Percentiles rank a stretch among this genome's conserved stretches.
phyloP scores from a whole-genome alignment of 2,329 filamentous ascomycete genomes.

The Myriosclerotinia curreyana region DNA sequence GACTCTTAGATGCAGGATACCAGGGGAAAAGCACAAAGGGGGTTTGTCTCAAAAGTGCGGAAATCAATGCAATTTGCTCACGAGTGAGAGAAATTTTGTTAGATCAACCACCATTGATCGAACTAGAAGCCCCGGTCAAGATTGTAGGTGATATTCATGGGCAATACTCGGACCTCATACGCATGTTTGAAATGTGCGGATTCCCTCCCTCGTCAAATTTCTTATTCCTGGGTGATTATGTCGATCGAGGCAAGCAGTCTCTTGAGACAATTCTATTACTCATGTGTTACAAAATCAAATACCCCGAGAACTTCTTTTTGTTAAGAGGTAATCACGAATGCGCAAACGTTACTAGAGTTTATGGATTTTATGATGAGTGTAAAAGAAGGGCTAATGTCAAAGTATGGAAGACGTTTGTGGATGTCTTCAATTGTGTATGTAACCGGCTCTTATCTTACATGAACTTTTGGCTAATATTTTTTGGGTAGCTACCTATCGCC shows the following conservation, averaged over 20 bases:
- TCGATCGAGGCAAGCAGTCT: slow-evolving; percentile 93
- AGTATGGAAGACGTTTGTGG: slow-evolving; percentile 96
- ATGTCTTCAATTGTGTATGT: slow-evolving; percentile 79
- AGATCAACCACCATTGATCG: slow-evolving; percentile 85
- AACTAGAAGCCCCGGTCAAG: slow-evolving; percentile 92
- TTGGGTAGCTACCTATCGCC: slow-evolving; percentile 71
- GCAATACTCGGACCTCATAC: slow-evolving; percentile 92
- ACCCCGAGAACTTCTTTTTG: slow-evolving; percentile 95
- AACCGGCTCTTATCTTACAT: not conserved
- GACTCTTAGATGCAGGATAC: slow-evolving; percentile 90
- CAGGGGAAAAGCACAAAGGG: slow-evolving; percentile 97
- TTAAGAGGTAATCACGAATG: slow-evolving; percentile 95
- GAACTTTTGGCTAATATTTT: slow-evolving; percentile 26
- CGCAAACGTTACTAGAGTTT: slow-evolving; percentile 91
- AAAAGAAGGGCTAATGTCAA: slow-evolving; percentile 96
- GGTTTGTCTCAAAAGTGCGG: slow-evolving; percentile 94
- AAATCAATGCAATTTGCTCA: slow-evolving; percentile 90
- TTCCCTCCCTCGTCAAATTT: slow-evolving; percentile 92
- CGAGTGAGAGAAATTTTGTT: slow-evolving; percentile 86
- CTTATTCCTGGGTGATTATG: slow-evolving; percentile 92
- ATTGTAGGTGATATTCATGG: slow-evolving; percentile 97
- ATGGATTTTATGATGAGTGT: slow-evolving; percentile 98
- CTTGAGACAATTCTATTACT: slow-evolving; percentile 90
- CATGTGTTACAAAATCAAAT: slow-evolving; percentile 96
- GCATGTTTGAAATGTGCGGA: slow-evolving; percentile 98